These are phyloP conservation scores for Haplographium delicatum DNA, from an alignment of 495 filamentous ascomycete genomes.

Conservation along the genomic window DNA sequence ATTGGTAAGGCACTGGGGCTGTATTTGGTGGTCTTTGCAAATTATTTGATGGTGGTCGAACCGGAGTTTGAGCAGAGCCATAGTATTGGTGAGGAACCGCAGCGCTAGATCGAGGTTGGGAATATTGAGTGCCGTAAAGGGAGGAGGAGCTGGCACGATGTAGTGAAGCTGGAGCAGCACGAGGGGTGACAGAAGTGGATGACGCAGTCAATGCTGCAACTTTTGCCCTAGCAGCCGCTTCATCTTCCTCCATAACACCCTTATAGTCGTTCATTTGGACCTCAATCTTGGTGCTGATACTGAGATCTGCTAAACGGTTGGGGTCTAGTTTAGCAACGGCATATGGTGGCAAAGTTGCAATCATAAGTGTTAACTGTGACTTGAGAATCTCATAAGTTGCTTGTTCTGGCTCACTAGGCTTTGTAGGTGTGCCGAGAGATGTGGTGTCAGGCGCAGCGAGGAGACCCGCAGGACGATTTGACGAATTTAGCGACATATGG, in stretches of 20 bases:
- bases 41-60: slow-evolving; percentile 13
- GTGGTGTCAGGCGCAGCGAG: slow-evolving; percentile 37
- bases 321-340: slow-evolving; percentile 81
- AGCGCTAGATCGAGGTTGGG: slow-evolving; percentile 7
- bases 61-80: slow-evolving; percentile 16
- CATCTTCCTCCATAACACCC: slow-evolving; percentile 86
- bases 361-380: slow-evolving; percentile 63
- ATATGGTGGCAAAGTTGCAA: slow-evolving; percentile 75
- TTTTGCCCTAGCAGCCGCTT: slow-evolving; percentile 39
- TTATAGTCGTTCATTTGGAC: slow-evolving; percentile 64
- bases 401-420: slow-evolving; percentile 59
- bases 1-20: slow-evolving; percentile 17
- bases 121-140: slow-evolving; percentile 26
- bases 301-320: slow-evolving; percentile 74
- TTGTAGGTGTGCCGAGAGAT: slow-evolving; percentile 40
- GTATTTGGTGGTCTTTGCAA: slow-evolving; percentile 18
- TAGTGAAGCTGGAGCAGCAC: slow-evolving; percentile 4
- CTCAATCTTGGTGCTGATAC: slow-evolving; percentile 76
- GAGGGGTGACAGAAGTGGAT: neutral
- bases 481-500: slow-evolving; percentile 53
- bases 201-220: slow-evolving; percentile 6
- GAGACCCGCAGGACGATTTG: slow-evolving; percentile 42
- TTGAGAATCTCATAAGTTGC: slow-evolving; percentile 70
- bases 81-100: slow-evolving; percentile 17
- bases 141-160: slow-evolving; percentile 19